A percentile compares a stretch with the other conserved stretches of the same genome.
phyloP scores from a whole-genome alignment of 2,329 filamentous ascomycete genomes.

The Colletotrichum coccodes region DNA sequence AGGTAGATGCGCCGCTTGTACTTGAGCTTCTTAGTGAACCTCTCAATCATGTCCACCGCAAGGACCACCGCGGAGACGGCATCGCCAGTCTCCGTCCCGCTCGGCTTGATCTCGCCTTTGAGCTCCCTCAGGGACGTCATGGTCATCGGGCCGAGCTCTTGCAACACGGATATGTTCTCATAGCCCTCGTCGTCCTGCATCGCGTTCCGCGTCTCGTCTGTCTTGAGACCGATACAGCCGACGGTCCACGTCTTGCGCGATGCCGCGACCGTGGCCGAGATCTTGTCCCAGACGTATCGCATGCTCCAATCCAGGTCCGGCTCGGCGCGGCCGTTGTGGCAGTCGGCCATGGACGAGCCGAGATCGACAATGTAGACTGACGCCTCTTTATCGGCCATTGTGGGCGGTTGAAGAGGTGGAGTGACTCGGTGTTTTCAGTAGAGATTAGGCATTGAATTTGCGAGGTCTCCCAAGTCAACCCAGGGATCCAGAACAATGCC shows the following conservation, averaged over 20 bases:
- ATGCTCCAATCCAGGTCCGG: constrained; percentile 90
- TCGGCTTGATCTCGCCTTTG: constrained; percentile 72
- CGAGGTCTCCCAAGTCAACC: neutral
- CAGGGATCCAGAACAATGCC: neutral
- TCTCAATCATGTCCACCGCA: constrained; percentile 86
- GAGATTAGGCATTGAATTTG: neutral
- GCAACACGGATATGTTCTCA: constrained; percentile 82
- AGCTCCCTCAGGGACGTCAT: constrained; percentile 78
- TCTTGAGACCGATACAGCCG: constrained; percentile 85
- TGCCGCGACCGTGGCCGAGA: constrained; percentile 74
- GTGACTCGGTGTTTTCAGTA: neutral
- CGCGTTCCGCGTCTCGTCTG: constrained; percentile 78
- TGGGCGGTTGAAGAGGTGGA: constrained; percentile 11
- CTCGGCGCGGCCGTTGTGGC: constrained; percentile 75
- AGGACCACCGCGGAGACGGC: constrained; percentile 88
- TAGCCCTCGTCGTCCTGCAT: constrained; percentile 79
- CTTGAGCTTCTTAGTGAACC: constrained; percentile 83
- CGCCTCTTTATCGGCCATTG: constrained; percentile 93
- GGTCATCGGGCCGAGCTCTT: constrained; percentile 68
- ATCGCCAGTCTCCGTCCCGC: constrained; percentile 77
- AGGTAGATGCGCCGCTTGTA: constrained; percentile 84
- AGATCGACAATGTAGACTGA: constrained; percentile 93
- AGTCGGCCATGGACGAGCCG: constrained; percentile 83
- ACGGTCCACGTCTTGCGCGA: constrained; percentile 76
- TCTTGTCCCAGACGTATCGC: constrained; percentile 94